Evolutionary conservation across 352 stramenopile genomes (phyloP), one percentile per base, ranked within the genome.

Genomic region (Globisporangium megalacanthum): DNA sequence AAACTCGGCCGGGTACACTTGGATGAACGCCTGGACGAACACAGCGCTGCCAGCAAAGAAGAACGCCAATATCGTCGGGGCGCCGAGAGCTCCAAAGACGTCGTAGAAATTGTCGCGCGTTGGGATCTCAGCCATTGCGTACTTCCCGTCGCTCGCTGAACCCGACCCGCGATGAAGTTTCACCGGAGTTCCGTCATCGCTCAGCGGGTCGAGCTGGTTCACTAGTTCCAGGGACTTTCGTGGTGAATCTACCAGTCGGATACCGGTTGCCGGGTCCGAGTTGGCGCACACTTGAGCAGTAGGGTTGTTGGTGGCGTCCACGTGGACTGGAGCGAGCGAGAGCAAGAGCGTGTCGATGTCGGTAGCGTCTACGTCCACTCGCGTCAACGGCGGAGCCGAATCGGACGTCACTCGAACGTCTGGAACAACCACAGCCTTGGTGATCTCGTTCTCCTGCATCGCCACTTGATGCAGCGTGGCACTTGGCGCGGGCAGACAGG

Each of bases 31-130:
- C 48, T 74, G 66, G 39, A 60, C 66, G 10, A 73, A n/a, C 54
- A 78, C 68, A 0, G 66, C 66, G 7, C 69, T 35, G 45, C 71
- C 61, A 0, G 68, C 70, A 17, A 69, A 45, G 11, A 69, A 31
- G 50, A 86, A 83, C 2, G 66, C 68, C 15, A 66, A 1, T 4
- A 83, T 10, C 70, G 80, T 81, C 0, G 67, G 58, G 1, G 81
- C 39, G 0, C 75, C 75, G 10, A 85, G 52, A 1, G 62, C 50
- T 4, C 72, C 75, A 49, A 81, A 83, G 10, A 77, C 66, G 25
- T 75, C 70, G 55, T 70, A 74, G 55, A 85, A 85, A 8, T 70
- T 68, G 11, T 83, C 52, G 4, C 17, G 17, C 5, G 6, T 7
- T 22, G 33, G 49, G 37, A 31, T 29, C 2, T 57, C 22, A 9